Base-by-base conservation (phyloP, 352 stramenopile species). In the Globisporangium abappressorium region DNA sequence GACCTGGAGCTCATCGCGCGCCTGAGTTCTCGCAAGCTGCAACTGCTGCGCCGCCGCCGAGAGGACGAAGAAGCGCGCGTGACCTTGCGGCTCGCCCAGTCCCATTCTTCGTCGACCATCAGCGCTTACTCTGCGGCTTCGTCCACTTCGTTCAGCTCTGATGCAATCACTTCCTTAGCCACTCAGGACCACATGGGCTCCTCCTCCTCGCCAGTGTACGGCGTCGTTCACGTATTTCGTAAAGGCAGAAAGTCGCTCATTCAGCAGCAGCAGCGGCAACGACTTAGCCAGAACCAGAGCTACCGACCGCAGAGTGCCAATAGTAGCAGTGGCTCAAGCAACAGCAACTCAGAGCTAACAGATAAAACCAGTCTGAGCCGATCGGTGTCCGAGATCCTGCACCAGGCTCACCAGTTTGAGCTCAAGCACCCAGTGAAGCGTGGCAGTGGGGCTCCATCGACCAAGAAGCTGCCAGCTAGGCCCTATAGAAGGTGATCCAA, bases 241-340 rank as follows among this genome's bases (percentile, higher is more conserved):
- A 73, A 73, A 57, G 68, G 68, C 18, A n/a, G 47, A 12, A 67
- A 68, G 64, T 62, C 68, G 28, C 51, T 70, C 14, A n/a, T 57
- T 4, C 47, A 56, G 12, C 63, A 62, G 41, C 68, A 66, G 14
- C 30, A 57, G 7, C 6, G 43, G 7, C 55, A 72, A 55, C 38
- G 51, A 41, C 57, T 65, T 34, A 30, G 9, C 0, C 57, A 43
- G 33, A 63, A 64, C 12, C 64, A 60, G 57, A 3, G 22, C 2
- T 38, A 60, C 11, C 53, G 55, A 53, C 53, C 54, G 8, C 55
- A 59, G 33, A 71, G 60, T 34, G 60, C 53, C 12, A 34, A n/a
- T 33, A 68, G 33, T 33, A 68, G 49, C 3, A 18, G 2, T n/a
- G 15, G 41, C 41, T 49, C 15, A 49, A 47, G 15, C 38, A 51